These are phyloP conservation scores for Psilocybe cubensis DNA, from an alignment of 768 basidiomycete species.

Conservation along the genomic window DNA sequence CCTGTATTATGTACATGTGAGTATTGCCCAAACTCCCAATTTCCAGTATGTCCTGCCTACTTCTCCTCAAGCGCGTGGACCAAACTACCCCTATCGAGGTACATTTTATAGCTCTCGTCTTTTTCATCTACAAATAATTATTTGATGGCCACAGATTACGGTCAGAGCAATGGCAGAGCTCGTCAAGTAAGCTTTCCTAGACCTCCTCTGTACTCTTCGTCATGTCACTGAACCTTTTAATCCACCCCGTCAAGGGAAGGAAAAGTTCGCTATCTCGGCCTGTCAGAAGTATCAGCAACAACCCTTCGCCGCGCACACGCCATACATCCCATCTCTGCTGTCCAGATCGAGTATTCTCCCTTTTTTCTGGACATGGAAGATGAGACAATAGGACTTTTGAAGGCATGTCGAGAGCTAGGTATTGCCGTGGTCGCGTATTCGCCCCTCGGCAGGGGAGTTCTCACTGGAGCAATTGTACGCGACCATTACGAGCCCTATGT, in stretches of 20 bases:
- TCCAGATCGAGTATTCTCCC: slow-evolving; percentile 57
- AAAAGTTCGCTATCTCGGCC: slow-evolving; percentile 52
- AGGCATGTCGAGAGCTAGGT: slow-evolving; percentile 51
- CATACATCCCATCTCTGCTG: slow-evolving; percentile 51
- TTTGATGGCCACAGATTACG: slow-evolving; percentile 29
- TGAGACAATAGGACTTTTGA: slow-evolving; percentile 41
- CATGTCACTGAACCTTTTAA: background rate
- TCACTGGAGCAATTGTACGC: slow-evolving; percentile 42
- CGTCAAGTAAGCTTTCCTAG: slow-evolving; percentile 42
- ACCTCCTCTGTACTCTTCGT: background rate
- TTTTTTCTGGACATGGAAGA: slow-evolving; percentile 53
- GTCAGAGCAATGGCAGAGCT: slow-evolving; percentile 55
- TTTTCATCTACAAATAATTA: background rate
- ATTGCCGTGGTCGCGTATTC: slow-evolving; percentile 54
- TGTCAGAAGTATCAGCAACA: slow-evolving; percentile 51
- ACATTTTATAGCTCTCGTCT: background rate
- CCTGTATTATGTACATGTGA: slow-evolving; percentile 50
- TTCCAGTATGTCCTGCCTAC: background rate
- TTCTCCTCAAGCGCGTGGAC: slow-evolving; percentile 36
- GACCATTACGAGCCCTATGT: background rate
- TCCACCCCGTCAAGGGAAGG: slow-evolving; percentile 29
- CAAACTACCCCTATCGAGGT: slow-evolving; percentile 51
- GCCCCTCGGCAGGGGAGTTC: slow-evolving; percentile 54
- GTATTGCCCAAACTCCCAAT: background rate
- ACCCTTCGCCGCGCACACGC: slow-evolving; percentile 54